phyloP scores from a whole-genome alignment of 1,284 basidiomycete species.

The Psilocybe mexicana region DNA sequence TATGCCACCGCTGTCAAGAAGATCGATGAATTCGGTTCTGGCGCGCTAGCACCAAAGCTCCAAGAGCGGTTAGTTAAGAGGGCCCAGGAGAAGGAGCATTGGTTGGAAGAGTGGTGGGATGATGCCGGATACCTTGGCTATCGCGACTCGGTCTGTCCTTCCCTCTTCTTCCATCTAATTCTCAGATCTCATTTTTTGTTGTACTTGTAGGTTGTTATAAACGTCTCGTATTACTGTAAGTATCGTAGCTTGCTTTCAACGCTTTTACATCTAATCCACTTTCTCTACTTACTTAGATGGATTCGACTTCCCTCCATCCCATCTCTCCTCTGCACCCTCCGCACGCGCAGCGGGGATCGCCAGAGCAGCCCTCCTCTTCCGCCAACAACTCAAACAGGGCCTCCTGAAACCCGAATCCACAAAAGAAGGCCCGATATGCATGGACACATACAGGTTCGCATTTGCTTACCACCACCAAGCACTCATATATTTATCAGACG shows the following conservation, averaged over 20 bases:
- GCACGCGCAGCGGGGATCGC: conserved; percentile 76
- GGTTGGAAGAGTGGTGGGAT: conserved; percentile 87
- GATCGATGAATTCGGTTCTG: conserved; percentile 61
- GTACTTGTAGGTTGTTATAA: conserved; percentile 62
- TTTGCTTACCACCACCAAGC: not conserved
- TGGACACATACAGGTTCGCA: conserved; percentile 82
- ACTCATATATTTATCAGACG: not conserved
- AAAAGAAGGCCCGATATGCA: conserved; percentile 78
- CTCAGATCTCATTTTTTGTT: not conserved
- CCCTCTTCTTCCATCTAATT: not conserved
- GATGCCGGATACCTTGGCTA: conserved; percentile 70
- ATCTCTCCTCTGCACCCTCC: conserved; percentile 57
- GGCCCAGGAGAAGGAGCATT: conserved; percentile 56
- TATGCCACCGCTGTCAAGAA: conserved; percentile 51
- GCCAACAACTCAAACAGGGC: conserved; percentile 67
- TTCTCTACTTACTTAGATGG: conserved; percentile 51
- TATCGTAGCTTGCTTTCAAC: not conserved
- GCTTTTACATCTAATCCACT: not conserved
- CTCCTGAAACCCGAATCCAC: conserved; percentile 70
- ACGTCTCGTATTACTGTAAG: conserved; percentile 84
- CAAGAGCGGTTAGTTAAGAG: conserved; percentile 58
- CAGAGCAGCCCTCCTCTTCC: conserved; percentile 72
- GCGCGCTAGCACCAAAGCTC: conserved; percentile 48
- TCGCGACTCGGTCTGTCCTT: conserved; percentile 65
- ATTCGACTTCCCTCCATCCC: conserved; percentile 65